Evolutionary conservation across 2,329 filamentous ascomycete species (phyloP).

Genomic region (Fusarium napiforme): DNA sequence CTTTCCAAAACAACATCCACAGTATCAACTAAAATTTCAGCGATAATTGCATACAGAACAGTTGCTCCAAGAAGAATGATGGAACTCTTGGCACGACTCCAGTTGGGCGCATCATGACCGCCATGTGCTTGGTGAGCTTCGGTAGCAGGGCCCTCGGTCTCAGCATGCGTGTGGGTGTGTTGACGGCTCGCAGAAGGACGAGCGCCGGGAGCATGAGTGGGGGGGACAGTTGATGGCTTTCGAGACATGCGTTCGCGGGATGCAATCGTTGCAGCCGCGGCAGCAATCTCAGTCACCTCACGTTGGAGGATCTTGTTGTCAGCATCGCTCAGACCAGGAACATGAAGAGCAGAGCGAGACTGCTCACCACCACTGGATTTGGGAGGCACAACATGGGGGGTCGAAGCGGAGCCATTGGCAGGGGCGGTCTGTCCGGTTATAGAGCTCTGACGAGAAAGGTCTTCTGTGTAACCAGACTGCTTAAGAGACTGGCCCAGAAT

Average conservation of each 20-base stretch:
- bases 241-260: constrained; percentile 72
- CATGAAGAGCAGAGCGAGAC: constrained; percentile 58
- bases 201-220: constrained; percentile 23
- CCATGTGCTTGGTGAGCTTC: constrained; percentile 62
- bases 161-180: constrained; percentile 27
- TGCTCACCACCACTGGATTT: constrained; percentile 60
- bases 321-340: constrained; percentile 80
- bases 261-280: constrained; percentile 87
- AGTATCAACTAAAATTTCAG: constrained; percentile 95
- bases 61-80: constrained; percentile 91
- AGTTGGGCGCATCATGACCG: constrained; percentile 98
- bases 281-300: constrained; percentile 92
- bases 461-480: constrained; percentile 77
- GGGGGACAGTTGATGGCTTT: constrained; percentile 50
- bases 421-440: constrained; percentile 46
- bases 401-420: constrained; percentile 59
- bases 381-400: constrained; percentile 81
- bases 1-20: constrained; percentile 95
- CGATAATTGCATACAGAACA: constrained; percentile 93
- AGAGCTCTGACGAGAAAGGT: constrained; percentile 55
- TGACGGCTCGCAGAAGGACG: constrained; percentile 50
- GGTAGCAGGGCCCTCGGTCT: constrained; percentile 47
- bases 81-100: constrained; percentile 91
- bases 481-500: constrained; percentile 91
- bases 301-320: constrained; percentile 85